Percentiles rank a stretch among this genome's conserved stretches.
Conservation (phyloP, 148 eudicot genomes). For the Arbutus unedo region DNA sequence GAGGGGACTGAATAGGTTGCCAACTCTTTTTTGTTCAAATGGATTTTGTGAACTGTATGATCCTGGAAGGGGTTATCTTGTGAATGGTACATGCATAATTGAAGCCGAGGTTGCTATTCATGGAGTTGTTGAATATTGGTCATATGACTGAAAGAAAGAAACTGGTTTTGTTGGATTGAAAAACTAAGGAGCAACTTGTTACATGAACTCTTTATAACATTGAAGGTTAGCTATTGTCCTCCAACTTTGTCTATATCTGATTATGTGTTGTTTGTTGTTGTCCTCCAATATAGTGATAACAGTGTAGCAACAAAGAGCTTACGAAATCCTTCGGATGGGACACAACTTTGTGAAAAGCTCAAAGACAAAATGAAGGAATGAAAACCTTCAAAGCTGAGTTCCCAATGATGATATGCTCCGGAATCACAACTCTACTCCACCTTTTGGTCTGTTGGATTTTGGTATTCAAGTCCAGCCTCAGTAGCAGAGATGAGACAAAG, state of each 20-base stretch:
- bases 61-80: slow-evolving; percentile 71
- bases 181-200: slow-evolving; percentile 98
- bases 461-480: too few species aligned
- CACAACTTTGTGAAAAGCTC: slow-evolving; percentile 85
- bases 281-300: slow-evolving; percentile 78
- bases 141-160: slow-evolving; percentile 91
- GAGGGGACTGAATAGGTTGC: too few species aligned
- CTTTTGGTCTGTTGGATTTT: too few species aligned
- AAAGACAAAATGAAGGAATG: slow-evolving; percentile 94
- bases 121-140: slow-evolving; percentile 78
- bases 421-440: too few species aligned
- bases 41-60: slow-evolving; percentile 92
- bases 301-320: slow-evolving; percentile 97
- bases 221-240: slow-evolving; percentile 51
- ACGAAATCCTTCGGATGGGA: slow-evolving; percentile 99
- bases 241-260: background rate
- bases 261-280: background rate
- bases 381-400: slow-evolving; percentile 6
- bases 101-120: slow-evolving; percentile 95
- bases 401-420: too few species aligned
- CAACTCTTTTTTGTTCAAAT: too few species aligned
- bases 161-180: slow-evolving; percentile 95
- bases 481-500: too few species aligned
- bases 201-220: slow-evolving; percentile 94
- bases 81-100: slow-evolving; percentile 69